Evolutionary conservation across 1,284 basidiomycete genomes (phyloP).

Genomic region (Papiliotrema fonsecae): DNA sequence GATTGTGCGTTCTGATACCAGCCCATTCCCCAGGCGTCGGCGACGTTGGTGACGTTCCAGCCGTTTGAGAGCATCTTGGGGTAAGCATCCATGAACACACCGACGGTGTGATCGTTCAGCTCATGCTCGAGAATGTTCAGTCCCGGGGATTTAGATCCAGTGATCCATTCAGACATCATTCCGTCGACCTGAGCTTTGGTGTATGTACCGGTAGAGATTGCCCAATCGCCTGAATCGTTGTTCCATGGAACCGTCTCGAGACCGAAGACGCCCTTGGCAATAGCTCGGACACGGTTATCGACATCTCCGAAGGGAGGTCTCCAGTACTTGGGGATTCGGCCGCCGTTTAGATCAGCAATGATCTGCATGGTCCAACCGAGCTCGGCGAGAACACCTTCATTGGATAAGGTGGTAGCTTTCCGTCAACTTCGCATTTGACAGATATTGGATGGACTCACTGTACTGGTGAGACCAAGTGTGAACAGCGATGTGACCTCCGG

Average conservation of each 20-base stretch:
- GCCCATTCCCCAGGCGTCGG: constrained; percentile 34
- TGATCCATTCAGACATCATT: constrained; percentile 25
- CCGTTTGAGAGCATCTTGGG: constrained; percentile 31
- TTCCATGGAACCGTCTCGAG: constrained; percentile 47
- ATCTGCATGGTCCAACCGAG: constrained; percentile 52
- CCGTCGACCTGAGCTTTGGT: constrained; percentile 25
- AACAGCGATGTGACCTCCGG: constrained; percentile 44
- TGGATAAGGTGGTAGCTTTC: constrained; percentile 52
- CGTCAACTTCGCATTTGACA: background rate
- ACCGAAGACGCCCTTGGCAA: constrained; percentile 49
- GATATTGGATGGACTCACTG: constrained; percentile 27
- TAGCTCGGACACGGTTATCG: constrained; percentile 54
- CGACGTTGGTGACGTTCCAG: constrained; percentile 37
- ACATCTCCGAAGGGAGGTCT: constrained; percentile 50
- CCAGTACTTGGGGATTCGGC: constrained; percentile 45
- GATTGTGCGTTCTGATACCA: constrained; percentile 41
- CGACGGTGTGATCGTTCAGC: constrained; percentile 30
- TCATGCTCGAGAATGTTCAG: constrained; percentile 42
- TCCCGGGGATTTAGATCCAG: constrained; percentile 30
- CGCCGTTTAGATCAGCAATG: constrained; percentile 45
- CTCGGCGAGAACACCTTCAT: constrained; percentile 55
- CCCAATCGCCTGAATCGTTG: constrained; percentile 47
- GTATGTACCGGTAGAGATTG: constrained; percentile 29
- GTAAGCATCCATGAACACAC: constrained; percentile 35
- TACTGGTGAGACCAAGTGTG: constrained; percentile 54